phyloP scores from a whole-genome alignment of 2,329 filamentous ascomycete species.

The Emericellopsis cladophorae region DNA sequence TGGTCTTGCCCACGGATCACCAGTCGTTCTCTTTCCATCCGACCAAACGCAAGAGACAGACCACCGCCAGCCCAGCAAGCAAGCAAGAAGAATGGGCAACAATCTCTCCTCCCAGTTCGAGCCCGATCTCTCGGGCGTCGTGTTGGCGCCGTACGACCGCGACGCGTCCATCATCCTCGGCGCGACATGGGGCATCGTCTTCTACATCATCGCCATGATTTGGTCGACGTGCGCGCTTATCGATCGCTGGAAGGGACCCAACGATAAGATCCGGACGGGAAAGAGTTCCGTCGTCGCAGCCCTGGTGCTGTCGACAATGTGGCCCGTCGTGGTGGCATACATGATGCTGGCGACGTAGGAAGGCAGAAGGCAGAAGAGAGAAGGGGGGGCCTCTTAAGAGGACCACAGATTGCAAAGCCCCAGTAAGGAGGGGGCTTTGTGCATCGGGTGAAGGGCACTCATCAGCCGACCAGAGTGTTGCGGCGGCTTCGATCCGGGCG shows the following conservation, averaged over 20 bases:
- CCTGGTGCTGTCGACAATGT: conserved; percentile 17
- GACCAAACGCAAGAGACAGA: no score
- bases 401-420: no score
- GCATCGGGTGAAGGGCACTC: background rate
- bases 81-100: conserved; percentile 17
- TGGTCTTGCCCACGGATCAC: no score
- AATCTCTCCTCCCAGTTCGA: conserved; percentile 25
- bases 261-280: conserved; percentile 17
- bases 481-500: conserved; percentile 24
- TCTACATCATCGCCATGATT: conserved; percentile 26
- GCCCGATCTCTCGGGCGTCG: conserved; percentile 21
- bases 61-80: no score
- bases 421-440: no score
- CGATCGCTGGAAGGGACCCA: conserved; percentile 26
- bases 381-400: no score
- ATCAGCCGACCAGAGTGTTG: conserved; percentile 28
- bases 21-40: no score
- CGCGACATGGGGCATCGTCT: conserved; percentile 18
- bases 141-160: conserved; percentile 17
- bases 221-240: conserved; percentile 26
- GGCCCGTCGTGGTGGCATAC: conserved; percentile 23
- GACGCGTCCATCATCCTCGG: conserved; percentile 17
- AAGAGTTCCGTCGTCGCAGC: conserved; percentile 16
- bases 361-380: no score
- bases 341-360: conserved; percentile 8